Evolutionary conservation across 1,284 basidiomycete species (phyloP), one percentile per base, ranked within the genome.

Genomic region (Heterobasidion parviporum): DNA sequence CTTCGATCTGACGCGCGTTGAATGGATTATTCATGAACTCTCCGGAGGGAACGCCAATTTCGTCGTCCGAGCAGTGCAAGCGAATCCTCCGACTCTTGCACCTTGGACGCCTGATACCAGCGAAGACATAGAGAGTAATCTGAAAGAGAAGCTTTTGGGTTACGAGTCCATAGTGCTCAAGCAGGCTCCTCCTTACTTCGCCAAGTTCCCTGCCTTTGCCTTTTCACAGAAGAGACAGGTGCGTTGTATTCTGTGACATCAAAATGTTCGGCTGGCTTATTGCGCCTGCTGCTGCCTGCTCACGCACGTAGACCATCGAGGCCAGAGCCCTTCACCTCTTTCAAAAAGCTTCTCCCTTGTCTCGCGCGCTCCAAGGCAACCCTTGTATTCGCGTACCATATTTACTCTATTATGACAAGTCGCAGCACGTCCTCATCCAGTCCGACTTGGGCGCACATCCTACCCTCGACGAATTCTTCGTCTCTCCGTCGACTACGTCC

Each of bases 351-450:
- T 12, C 9, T 8, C 46, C 44, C 26, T 20, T 54, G 20, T 48
- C 45, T 12, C 20, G 47, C 26, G 44, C 20, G 6, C 53, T 54
- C 46, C 7, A 33, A 7, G 16, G 16, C 15, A 35, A 48, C n/a
- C 67, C 70, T 10, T 33, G 4, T 33, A 43, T 56, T 7, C 8
- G 16, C 14, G 50, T 55, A 32, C 54, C 54, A 14, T 10, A 12
- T 3, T 36, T 55, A 12, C 38, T 56, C 1, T 44, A 52, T 41
- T 52, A 54, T 44, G 46, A 52, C 32, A 32, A 47, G 16, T 35
- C 43, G 7, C 34, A 55, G 48, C 48, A 55, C 32, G 54, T 55
- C 32, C 20, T 55, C 2, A 51, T 55, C 49, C 49, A 55, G 34
- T 55, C 54, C 18, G 54, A 55, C 54, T 18, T 55, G 8, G 54